Percentiles rank a stretch among this genome's conserved stretches.
These are phyloP conservation scores for Agaricales sp. DNA, from an alignment of 1,284 basidiomycete species.

Conservation along the genomic window DNA sequence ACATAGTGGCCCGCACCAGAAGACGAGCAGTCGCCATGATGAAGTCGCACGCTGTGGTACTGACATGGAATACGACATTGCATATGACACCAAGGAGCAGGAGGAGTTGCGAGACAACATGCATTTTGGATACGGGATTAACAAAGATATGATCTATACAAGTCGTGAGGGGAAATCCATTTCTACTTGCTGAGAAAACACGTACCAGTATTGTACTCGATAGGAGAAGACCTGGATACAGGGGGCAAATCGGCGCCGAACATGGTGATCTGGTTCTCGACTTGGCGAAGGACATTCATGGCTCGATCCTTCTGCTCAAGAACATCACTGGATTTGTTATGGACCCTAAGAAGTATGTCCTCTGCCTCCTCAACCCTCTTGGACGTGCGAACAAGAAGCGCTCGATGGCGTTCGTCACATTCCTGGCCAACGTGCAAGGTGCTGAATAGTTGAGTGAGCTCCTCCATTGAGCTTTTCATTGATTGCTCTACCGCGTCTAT, in stretches of 20 bases:
- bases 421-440: not conserved
- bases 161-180: no score
- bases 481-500: not conserved
- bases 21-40: no score
- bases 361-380: not conserved
- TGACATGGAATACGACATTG: no score
- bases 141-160: no score
- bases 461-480: not conserved
- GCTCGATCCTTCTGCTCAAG: not conserved
- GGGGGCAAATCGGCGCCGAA: not conserved
- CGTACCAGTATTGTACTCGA: not conserved
- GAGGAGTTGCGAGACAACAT: no score
- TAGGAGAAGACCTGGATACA: not conserved
- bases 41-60: no score
- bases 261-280: not conserved
- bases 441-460: not conserved
- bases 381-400: not conserved
- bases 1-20: no score
- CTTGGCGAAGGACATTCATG: not conserved
- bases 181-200: no score
- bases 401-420: no score
- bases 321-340: not conserved
- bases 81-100: no score
- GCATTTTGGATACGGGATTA: no score
- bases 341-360: not conserved